Percentiles rank a stretch among this genome's conserved stretches.
phyloP scores from a whole-genome alignment of 208 protist species.

The Naegleria fowleri region DNA sequence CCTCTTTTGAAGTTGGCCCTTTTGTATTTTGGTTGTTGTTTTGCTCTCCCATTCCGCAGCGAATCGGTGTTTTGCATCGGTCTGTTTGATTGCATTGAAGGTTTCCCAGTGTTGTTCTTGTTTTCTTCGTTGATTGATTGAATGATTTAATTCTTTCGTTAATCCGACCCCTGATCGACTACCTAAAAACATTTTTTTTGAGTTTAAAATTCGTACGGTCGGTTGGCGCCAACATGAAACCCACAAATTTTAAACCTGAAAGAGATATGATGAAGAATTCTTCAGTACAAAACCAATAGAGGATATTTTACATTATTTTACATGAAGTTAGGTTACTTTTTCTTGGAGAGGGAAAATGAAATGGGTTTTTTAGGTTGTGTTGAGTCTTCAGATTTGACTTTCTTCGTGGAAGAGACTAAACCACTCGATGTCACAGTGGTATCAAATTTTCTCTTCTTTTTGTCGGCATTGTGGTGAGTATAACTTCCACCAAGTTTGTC shows the following conservation, averaged over 20 bases:
- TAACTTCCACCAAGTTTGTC: neutral
- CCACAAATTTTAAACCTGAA: no score
- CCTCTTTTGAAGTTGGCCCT: neutral
- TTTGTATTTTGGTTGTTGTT: neutral
- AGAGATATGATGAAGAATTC: neutral
- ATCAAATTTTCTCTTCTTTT: neutral
- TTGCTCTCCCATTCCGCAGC: conserved; percentile 6
- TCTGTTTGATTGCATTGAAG: neutral
- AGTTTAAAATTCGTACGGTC: no score
- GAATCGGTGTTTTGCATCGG: neutral
- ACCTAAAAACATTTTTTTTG: neutral
- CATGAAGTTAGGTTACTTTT: neutral
- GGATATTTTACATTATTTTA: no score
- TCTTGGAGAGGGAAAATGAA: neutral
- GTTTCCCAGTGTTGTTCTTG: neutral
- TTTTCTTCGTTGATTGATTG: conserved; percentile 13
- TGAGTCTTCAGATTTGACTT: neutral
- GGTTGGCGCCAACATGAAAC: no score
- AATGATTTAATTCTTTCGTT: neutral
- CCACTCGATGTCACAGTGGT: no score
- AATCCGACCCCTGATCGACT: neutral
- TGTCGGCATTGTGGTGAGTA: neutral
- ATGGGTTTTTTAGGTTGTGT: neutral
- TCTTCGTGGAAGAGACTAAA: neutral
- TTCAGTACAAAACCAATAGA: no score